Evolutionary conservation across 176 grass and related monocot genomes (phyloP).

Genomic region (Themeda triandra): DNA sequence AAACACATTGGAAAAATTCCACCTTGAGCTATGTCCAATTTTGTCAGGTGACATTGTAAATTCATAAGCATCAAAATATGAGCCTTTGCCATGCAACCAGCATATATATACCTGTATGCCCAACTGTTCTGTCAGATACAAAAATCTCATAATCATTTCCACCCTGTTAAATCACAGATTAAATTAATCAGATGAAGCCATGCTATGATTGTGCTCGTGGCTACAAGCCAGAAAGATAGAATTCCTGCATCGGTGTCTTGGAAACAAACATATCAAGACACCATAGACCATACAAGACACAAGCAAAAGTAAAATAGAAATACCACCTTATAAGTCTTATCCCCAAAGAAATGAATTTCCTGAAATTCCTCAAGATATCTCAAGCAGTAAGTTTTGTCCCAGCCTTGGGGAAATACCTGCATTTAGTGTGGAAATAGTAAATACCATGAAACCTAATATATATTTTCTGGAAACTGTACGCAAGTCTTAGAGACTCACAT

Average conservation of each 20-base stretch:
- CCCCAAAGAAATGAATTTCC: constrained; percentile 96
- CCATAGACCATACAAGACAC: background rate
- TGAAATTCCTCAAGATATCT: constrained; percentile 89
- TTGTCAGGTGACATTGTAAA: background rate
- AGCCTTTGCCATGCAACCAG: background rate
- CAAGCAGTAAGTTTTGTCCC: constrained; percentile 93
- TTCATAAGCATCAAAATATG: background rate
- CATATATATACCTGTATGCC: constrained; percentile 81
- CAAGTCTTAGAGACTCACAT: constrained; percentile 50
- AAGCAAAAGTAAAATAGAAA: background rate
- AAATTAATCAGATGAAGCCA: background rate
- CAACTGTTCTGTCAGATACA: constrained; percentile 79
- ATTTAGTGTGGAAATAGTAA: constrained; percentile 5
- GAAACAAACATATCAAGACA: background rate
- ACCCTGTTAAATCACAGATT: constrained; percentile 49
- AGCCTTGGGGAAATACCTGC: constrained; percentile 83
- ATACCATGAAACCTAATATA: constrained; percentile 13
- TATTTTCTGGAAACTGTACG: background rate
- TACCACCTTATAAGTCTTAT: constrained; percentile 91
- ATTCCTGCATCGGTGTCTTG: background rate
- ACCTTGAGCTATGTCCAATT: background rate
- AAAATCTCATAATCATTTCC: constrained; percentile 94
- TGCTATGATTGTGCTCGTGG: background rate
- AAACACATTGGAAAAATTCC: too few species aligned
- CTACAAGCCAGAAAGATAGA: background rate